A percentile compares a stretch with the other conserved stretches of the same genome.
These are phyloP conservation scores for Starmerella roubikii DNA, from an alignment of 805 yeast species.

Conservation along the genomic window DNA sequence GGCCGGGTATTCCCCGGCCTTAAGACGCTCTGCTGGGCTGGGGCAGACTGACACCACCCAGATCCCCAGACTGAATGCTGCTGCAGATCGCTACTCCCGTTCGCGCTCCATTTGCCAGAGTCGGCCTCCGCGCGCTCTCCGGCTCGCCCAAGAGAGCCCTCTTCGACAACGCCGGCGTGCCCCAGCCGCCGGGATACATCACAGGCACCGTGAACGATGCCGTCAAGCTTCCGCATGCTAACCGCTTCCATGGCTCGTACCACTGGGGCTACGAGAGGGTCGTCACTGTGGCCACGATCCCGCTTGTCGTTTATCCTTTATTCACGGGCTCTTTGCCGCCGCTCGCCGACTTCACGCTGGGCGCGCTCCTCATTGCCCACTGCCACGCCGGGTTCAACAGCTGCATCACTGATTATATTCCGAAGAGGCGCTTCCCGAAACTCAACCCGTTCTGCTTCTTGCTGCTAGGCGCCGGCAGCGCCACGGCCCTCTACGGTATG, in stretches of 20 bases:
- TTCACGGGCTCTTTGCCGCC: constrained; percentile 61
- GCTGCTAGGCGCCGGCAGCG: constrained; percentile 58
- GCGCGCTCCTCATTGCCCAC: constrained; percentile 57
- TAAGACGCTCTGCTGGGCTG: too few species aligned
- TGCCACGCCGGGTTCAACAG: constrained; percentile 76
- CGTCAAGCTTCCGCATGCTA: constrained; percentile 47
- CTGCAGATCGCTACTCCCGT: constrained; percentile 12
- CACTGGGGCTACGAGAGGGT: constrained; percentile 89
- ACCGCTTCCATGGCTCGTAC: constrained; percentile 62
- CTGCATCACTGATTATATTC: constrained; percentile 88
- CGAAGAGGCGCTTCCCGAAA: constrained; percentile 67
- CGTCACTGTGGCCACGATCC: constrained; percentile 57
- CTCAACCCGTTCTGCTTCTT: constrained; percentile 58
- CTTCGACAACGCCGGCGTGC: constrained; percentile 30
- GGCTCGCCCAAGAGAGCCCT: constrained; percentile 16
- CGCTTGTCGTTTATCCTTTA: constrained; percentile 63
- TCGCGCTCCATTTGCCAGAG: constrained; percentile 9
- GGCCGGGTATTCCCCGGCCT: too few species aligned
- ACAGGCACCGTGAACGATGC: constrained; percentile 94
- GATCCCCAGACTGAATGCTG: constrained; percentile 4
- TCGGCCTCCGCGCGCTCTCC: constrained; percentile 6
- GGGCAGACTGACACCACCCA: background rate
- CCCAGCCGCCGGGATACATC: constrained; percentile 81
- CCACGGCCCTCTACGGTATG: constrained; percentile 60
- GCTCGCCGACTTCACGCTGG: constrained; percentile 55